Base-by-base conservation (phyloP, 768 basidiomycete species). In the Lactarius deliciosus region DNA sequence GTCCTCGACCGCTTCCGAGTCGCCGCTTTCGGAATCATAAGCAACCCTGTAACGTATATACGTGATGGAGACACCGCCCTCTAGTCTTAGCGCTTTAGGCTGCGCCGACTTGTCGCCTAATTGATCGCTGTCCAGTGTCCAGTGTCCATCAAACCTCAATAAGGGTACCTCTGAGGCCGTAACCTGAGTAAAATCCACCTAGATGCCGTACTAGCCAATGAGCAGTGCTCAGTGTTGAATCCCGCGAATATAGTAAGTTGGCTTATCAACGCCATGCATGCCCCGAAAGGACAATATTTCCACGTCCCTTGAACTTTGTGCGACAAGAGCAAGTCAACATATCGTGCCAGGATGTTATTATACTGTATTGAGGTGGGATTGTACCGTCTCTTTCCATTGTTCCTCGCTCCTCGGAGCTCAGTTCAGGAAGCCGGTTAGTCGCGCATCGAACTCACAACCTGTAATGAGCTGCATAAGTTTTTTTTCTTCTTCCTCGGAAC, bases 161-260 rank as follows among this genome's bases (percentile, higher is more conserved):
- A 11, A 5, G 50, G 22, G 25, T 5, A 25, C 22, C 50, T 53
- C 22, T 25, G 25, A 25, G 25, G 50, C 25, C 50, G 50, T 25
- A 53, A 53, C 25, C 22, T 53, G 50, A n/a, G 45, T 47, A 47
- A 47, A 47, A 47, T n/a, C n/a, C 45, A 22, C 45, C 45, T 47
- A 11, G 22, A 2, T 53, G 25, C 50, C 50, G 15, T 53, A 25
- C 50, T 53, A 25, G 22, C 47, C 22, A 11, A 50, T 22, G 13
- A 25, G 13, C 45, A n/a, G n/a, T n/a, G 4, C 20, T 3, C 20
- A 50, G 13, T 13, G 47, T 25, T 5, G 50, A 53, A 25, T 11
- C 13, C 50, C 50, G 50, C 50, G 16, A 53, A 53, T 53, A 53
- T 6, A 5, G 50, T 25, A 53, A 53, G 50, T 53, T 53, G 50